A percentile compares a stretch with the other conserved stretches of the same genome.
phyloP scores from a whole-genome alignment of 768 basidiomycete genomes.

The Mycena crocata region DNA sequence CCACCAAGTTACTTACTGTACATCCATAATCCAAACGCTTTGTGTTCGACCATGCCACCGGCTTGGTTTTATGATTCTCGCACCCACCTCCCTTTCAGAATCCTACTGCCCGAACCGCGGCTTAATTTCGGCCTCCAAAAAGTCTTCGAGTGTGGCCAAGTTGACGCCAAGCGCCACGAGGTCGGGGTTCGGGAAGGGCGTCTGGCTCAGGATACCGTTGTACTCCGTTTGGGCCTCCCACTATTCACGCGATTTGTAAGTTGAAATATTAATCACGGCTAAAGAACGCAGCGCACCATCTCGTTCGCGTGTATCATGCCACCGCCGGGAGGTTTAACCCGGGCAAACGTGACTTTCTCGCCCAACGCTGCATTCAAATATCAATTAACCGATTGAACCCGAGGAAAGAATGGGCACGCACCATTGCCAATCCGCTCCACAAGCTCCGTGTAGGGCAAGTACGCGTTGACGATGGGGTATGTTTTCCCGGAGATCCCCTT shows the following conservation, averaged over 20 bases:
- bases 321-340: neutral
- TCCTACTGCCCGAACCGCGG: neutral
- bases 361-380: neutral
- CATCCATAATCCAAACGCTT: no score
- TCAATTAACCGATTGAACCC: no score
- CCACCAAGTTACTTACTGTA: no score
- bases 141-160: conserved; percentile 12
- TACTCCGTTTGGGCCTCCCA: conserved; percentile 4
- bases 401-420: no score
- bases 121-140: conserved; percentile 17
- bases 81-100: no score
- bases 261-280: neutral
- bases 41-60: no score
- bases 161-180: conserved; percentile 3
- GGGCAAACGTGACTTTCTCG: conserved; percentile 14
- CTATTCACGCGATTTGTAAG: neutral
- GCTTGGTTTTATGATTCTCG: no score
- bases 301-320: neutral
- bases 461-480: conserved; percentile 16
- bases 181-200: conserved; percentile 8
- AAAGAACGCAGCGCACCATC: conserved; percentile 7
- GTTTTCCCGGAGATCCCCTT: conserved; percentile 9
- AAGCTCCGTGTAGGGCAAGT: conserved; percentile 4
- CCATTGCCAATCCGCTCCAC: neutral
- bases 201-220: conserved; percentile 3